Evolutionary conservation across 345 rosid species (phyloP).

Genomic region (Pelargonium nanum): DNA sequence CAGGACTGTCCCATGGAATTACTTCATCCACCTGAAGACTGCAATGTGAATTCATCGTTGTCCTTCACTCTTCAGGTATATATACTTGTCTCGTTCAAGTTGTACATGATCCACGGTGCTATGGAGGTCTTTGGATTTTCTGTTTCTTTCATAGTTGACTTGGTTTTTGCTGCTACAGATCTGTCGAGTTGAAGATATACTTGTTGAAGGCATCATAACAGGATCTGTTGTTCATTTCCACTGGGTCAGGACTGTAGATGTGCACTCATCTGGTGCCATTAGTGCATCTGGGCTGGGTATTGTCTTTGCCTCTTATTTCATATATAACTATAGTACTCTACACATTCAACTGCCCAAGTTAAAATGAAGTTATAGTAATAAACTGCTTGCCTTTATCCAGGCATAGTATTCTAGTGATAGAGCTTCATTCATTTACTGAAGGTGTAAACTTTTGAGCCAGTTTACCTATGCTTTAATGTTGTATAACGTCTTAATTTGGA

Average conservation of each 20-base stretch:
- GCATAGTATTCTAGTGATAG: not conserved
- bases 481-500: conserved; percentile 7
- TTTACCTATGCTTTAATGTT: not conserved
- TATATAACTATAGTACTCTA: not conserved
- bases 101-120: conserved; percentile 5
- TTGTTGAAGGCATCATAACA: conserved; percentile 35
- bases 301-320: not conserved
- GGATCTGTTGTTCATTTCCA: conserved; percentile 68
- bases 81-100: conserved; percentile 16
- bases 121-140: conserved; percentile 8
- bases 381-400: too few relatives aligned
- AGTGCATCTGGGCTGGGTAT: conserved; percentile 54
- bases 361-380: too few relatives aligned
- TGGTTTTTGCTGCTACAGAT: conserved; percentile 31
- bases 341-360: not conserved
- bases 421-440: not conserved
- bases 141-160: conserved; percentile 11
- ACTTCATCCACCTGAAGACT: conserved; percentile 88
- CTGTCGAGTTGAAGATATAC: conserved; percentile 59
- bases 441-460: not conserved
- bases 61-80: conserved; percentile 88
- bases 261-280: conserved; percentile 36
- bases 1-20: conserved; percentile 76
- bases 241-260: conserved; percentile 41
- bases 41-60: conserved; percentile 82